Percentiles rank a stretch among this genome's conserved stretches.
These are phyloP conservation scores for Eutypella sp. DNA, from an alignment of 2,329 filamentous ascomycete species.

Conservation along the genomic window DNA sequence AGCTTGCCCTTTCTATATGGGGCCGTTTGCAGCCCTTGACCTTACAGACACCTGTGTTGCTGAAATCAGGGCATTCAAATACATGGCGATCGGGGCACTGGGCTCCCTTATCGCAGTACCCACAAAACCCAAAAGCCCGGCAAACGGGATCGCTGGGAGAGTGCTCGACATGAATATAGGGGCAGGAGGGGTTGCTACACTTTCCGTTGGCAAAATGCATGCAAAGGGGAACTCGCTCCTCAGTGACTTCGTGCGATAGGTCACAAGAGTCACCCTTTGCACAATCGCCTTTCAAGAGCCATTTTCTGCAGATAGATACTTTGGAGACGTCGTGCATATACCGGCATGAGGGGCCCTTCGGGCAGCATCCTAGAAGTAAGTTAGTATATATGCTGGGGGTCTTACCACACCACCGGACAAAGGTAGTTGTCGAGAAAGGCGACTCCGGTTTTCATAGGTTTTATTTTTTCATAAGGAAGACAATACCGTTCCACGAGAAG, in stretches of 20 bases:
- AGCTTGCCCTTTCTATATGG: slow-evolving; percentile 82
- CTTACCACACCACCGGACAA: slow-evolving; percentile 35
- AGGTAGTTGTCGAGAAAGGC: slow-evolving; percentile 27
- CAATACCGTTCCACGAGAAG: slow-evolving; percentile 66
- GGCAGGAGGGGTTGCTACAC: slow-evolving; percentile 82
- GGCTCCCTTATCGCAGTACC: slow-evolving; percentile 81
- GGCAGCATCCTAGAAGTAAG: slow-evolving; percentile 66
- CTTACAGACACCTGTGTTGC: slow-evolving; percentile 81
- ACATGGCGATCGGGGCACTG: slow-evolving; percentile 79
- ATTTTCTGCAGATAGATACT: slow-evolving; percentile 86
- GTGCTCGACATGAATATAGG: slow-evolving; percentile 79
- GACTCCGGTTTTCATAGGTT: slow-evolving; percentile 23
- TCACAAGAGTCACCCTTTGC: slow-evolving; percentile 75
- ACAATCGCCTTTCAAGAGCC: slow-evolving; percentile 75
- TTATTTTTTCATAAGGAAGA: too few relatives aligned
- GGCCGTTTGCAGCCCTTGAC: slow-evolving; percentile 76
- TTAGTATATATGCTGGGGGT: slow-evolving; percentile 37
- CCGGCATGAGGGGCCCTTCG: slow-evolving; percentile 73
- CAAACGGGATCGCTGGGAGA: slow-evolving; percentile 76
- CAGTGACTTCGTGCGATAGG: slow-evolving; percentile 79
- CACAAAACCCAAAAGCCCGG: slow-evolving; percentile 74
- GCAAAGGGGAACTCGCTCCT: slow-evolving; percentile 82
- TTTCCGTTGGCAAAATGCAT: slow-evolving; percentile 85
- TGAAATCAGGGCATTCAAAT: slow-evolving; percentile 91
- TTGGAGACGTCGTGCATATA: slow-evolving; percentile 81